Percentiles rank a stretch among this genome's conserved stretches.
Conservation (phyloP, 805 yeast species). For the Metschnikowia koreensis region DNA sequence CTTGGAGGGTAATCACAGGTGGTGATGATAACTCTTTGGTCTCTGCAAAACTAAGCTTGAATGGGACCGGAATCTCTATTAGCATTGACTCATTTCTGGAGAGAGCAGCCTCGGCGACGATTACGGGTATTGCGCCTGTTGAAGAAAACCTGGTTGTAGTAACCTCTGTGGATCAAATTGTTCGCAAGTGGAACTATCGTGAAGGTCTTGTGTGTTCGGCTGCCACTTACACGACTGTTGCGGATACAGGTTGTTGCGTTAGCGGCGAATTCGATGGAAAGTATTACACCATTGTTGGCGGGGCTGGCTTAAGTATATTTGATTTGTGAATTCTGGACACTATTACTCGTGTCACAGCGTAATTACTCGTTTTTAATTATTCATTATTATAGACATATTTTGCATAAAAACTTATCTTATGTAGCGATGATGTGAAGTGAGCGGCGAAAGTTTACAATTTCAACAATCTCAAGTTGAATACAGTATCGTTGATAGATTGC, state of each 20-base stretch:
- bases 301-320: constrained; percentile 71
- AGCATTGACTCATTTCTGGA: constrained; percentile 34
- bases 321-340: not conserved
- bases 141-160: constrained; percentile 39
- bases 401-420: not conserved
- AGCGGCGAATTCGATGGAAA: constrained; percentile 26
- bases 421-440: not conserved
- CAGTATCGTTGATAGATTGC: constrained; percentile 71
- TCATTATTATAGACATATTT: not conserved
- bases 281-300: constrained; percentile 57
- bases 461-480: constrained; percentile 74
- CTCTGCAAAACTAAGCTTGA: constrained; percentile 20
- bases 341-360: not conserved
- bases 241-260: constrained; percentile 83
- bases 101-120: constrained; percentile 82
- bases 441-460: constrained; percentile 42
- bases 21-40: constrained; percentile 87
- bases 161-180: constrained; percentile 81
- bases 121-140: constrained; percentile 57
- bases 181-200: constrained; percentile 59
- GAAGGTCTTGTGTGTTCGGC: constrained; percentile 27
- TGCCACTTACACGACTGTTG: constrained; percentile 69
- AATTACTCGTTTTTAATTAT: not conserved
- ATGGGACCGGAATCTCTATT: constrained; percentile 14
- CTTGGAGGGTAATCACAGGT: constrained; percentile 58